Evolutionary conservation across 2,329 filamentous ascomycete species (phyloP), one percentile per base, ranked within the genome.

Genomic region (Colletotrichum ledebouriae): DNA sequence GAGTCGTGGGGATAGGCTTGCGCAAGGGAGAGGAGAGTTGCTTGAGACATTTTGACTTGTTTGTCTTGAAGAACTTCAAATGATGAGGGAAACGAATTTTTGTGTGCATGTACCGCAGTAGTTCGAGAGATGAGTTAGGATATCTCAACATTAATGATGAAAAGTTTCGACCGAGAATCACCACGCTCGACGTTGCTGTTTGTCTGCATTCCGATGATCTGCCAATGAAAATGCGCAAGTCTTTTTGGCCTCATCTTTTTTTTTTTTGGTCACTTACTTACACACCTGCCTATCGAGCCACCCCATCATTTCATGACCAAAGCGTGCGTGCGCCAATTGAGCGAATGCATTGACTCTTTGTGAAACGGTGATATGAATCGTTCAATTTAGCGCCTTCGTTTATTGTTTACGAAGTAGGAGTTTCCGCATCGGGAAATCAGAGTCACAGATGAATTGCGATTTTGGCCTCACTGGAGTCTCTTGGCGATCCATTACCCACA

Each of bases 1-100:
- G 63, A 63, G 15, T 61, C 42, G 33, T 70, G 67, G 15, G 47
- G 63, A 52, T 70, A 70, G 12, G 56, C 42, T 12, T 22, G 17
- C 34, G 62, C 63, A 13, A 70, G 63, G 39, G 63, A 34, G 33
- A 66, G 22, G 17, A 57, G 39, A 15, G 53, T 6, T 49, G 50
- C 29, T 59, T 68, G 53, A 17, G 62, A 44, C 62, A 67, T 65
- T 59, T 29, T 2, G 29, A 29, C 29, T 29, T 29, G 29, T 29
- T 25, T 25, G 29, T 29, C 6, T 7, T 29, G 29, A 29, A 29
- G 6, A 29, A 29, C 29, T 29, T 29, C 25, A 29, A 6, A 6
- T 17, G 42, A 3, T n/a, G 33, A 15, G 20, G 4, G 1, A 10
- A 11, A 22, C 6, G 6, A 17, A 50, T 17, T 29, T 25, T 29